Percentiles rank a stretch among this genome's conserved stretches.
Evolutionary conservation across 2,329 filamentous ascomycete species (phyloP).

Genomic region (Amesomyces nigricolor): DNA sequence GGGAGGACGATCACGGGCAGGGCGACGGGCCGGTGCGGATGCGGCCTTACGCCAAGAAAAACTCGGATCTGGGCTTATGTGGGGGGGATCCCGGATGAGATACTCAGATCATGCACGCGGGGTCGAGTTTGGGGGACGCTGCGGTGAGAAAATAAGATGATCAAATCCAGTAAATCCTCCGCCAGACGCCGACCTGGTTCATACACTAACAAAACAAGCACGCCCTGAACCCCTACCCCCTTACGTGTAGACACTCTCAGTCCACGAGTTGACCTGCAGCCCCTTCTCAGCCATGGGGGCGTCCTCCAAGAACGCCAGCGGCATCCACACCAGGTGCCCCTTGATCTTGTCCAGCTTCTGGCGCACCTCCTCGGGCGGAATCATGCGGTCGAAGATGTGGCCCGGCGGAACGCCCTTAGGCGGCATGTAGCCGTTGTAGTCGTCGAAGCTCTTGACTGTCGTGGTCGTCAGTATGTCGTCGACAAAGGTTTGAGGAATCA

Average conservation of each 20-base stretch:
- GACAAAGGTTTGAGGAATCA: conserved; percentile 14
- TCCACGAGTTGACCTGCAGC: conserved; percentile 77
- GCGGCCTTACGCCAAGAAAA: not conserved
- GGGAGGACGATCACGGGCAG: not conserved
- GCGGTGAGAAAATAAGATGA: not conserved
- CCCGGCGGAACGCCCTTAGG: conserved; percentile 69
- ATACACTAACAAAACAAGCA: not conserved
- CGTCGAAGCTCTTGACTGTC: conserved; percentile 75
- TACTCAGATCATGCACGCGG: not conserved
- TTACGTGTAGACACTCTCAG: conserved; percentile 78
- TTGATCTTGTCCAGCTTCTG: conserved; percentile 71
- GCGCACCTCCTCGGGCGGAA: conserved; percentile 66
- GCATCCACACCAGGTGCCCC: conserved; percentile 93
- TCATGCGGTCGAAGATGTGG: conserved; percentile 77
- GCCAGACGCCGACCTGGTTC: not conserved
- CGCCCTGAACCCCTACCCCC: too few species aligned
- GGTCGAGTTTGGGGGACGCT: not conserved
- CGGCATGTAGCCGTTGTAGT: conserved; percentile 76
- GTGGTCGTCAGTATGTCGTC: not conserved
- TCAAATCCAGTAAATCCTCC: too few species aligned
- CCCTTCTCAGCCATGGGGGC: conserved; percentile 87
- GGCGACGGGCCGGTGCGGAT: not conserved
- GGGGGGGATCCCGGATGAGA: too few species aligned
- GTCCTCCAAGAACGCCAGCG: conserved; percentile 77
- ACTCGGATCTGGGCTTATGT: not conserved